Evolutionary conservation across 2,329 filamentous ascomycete species (phyloP), one percentile per base, ranked within the genome.

Genomic region (Pseudogymnoascus sp.): DNA sequence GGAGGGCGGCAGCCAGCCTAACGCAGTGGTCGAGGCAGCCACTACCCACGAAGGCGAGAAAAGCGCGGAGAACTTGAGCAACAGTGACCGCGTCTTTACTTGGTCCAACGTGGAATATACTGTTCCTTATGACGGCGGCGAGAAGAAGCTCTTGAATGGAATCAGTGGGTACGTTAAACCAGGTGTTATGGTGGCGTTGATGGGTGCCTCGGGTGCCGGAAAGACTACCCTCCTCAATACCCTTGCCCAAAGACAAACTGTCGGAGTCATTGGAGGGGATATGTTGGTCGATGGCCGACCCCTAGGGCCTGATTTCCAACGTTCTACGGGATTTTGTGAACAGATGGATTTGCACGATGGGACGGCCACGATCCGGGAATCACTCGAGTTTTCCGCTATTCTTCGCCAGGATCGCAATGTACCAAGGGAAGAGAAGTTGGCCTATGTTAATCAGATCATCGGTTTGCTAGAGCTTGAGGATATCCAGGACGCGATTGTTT

Each of bases 161-260:
- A 88, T 95, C 0, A 85, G 92, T 66, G 91, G 91, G 2, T 95
- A 88, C 83, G 85, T 90, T 66, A 88, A 89, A 72, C 87, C 86
- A 14, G 87, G 87, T 63, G 88, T 84, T 58, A 73, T 88, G 49
- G 88, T 85, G 28, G 86, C 85, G 22, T 77, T 88, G 0, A 89
- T 89, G 86, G 70, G 68, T 14, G 69, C 69, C n/a, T 71, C 59
- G 6, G 92, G 92, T 67, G 91, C 92, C 19, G 91, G 92, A 63
- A 96, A 96, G 75, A 96, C 92, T 0, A 95, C 91, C 0, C 82
- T 96, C 22, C 78, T 96, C 38, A 90, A 96, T 74, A 89, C 90
- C 39, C 80, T 96, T 67, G 92, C 92, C 52, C 90, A 89, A 64
- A 87, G 92, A 72, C 88, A 90, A 73, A 92, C 90, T 0, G 93